Evolutionary conservation across 371 early-diverging fungal species (phyloP), one percentile per base, ranked within the genome.

Genomic region (Mortierella sp.): DNA sequence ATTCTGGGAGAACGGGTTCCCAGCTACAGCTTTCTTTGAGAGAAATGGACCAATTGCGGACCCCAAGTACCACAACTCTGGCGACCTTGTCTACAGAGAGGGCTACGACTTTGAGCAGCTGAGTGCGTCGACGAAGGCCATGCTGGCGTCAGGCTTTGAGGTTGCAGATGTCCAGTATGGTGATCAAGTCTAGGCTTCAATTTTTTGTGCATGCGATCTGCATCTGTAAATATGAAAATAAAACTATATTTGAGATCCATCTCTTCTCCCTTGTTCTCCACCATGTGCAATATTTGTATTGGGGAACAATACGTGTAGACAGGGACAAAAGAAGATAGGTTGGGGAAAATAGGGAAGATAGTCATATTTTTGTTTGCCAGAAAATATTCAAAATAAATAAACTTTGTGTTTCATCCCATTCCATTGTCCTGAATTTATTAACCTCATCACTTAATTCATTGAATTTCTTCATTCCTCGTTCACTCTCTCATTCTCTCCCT

Each of bases 31-130:
- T 19, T 84, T 83, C 76, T 80, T 84, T 73, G 84, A 84, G 76
- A 55, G 84, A 60, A 84, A 84, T 32, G 85, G 85, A 38, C 84
- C 84, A 2, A 85, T 84, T 65, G 83, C 75, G 1, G 85, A 85
- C 55, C 85, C 85, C 66, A 82, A 70, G 65, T 85, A 84, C 62
- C 85, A 84, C 73, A 84, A 85, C 70, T 76, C 81, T 62, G 78
- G 75, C 36, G 85, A 85, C 50, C 70, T 84, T 58, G 84, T 75
- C 21, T 66, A 78, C 74, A 67, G 85, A 11, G 60, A 62, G 15
- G 85, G 85, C 16, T 85, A 85, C 72, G 84, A 84, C 64, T 81
- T 77, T 59, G 74, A 74, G 45, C 82, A 85, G 61, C 60, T 85
- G 67, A 62, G 65, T 22, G 81, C 77, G 4, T 70, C 81, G n/a